Evolutionary conservation across 192 early-diverging fungal genomes (phyloP).

Genomic region (Backusella circina): DNA sequence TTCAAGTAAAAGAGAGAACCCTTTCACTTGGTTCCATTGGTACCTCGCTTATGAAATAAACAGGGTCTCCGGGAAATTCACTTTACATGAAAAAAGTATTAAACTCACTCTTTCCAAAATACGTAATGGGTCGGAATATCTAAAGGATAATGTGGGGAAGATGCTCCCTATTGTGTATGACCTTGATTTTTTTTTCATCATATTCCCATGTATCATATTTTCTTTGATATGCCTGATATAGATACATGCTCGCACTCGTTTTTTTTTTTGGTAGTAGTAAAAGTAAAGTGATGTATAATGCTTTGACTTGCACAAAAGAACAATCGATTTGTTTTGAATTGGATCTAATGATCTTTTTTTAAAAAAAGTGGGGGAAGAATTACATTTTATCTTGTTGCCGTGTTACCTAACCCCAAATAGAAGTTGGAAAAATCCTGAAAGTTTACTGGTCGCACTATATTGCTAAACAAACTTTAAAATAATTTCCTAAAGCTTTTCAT

Average conservation of each 20-base stretch:
- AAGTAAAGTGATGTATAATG: not conserved
- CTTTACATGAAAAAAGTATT: not conserved
- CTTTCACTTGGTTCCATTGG: not conserved
- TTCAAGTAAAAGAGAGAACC: not conserved
- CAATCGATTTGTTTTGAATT: not conserved
- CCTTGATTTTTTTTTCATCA: constrained; percentile 1
- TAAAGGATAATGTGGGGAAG: constrained; percentile 4
- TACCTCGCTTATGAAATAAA: constrained; percentile 9
- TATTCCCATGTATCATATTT: not conserved
- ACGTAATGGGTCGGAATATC: constrained; percentile 8
- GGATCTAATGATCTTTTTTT: not conserved
- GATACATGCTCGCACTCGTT: not conserved
- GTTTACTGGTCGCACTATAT: not conserved
- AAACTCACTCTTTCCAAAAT: not conserved
- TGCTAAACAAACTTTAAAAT: not conserved
- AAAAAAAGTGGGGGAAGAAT: not conserved
- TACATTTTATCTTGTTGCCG: not conserved
- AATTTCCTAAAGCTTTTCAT: not conserved
- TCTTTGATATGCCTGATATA: constrained; percentile 2
- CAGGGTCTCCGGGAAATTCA: constrained; percentile 11
- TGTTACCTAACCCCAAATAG: not conserved
- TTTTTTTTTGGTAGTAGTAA: not conserved
- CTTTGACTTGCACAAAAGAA: not conserved
- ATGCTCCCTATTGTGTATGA: not conserved
- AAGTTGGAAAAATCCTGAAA: constrained; percentile 1